These are phyloP conservation scores for Panellus pusillus DNA, from an alignment of 768 basidiomycete species.

Conservation along the genomic window DNA sequence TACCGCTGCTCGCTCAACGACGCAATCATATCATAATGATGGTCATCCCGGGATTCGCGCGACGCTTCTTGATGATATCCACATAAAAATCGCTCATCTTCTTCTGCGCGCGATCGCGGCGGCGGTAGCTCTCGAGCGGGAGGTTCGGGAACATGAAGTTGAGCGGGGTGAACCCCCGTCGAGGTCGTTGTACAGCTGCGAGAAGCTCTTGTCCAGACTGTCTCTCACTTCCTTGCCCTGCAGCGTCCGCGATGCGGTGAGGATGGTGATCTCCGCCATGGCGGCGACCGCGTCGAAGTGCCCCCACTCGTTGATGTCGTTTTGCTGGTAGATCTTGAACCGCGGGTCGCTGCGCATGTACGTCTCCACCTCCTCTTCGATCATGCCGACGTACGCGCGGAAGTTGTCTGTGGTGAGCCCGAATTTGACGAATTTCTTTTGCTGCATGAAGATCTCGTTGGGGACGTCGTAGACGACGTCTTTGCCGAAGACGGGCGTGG, in stretches of 20 bases:
- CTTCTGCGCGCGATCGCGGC: conserved; percentile 84
- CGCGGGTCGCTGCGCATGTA: conserved; percentile 66
- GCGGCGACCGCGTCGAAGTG: conserved; percentile 70
- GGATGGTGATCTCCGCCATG: conserved; percentile 87
- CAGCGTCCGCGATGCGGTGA: conserved; percentile 90
- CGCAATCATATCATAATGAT: conserved; percentile 90
- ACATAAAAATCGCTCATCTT: conserved; percentile 95
- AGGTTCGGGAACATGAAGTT: conserved; percentile 95
- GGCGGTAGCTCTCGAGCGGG: conserved; percentile 87
- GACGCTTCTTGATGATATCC: conserved; percentile 77
- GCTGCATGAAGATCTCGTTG: conserved; percentile 97
- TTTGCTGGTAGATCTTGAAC: conserved; percentile 62
- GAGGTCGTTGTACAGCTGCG: conserved; percentile 80
- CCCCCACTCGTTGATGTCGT: conserved; percentile 77
- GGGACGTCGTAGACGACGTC: conserved; percentile 98
- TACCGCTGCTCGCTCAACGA: conserved; percentile 84
- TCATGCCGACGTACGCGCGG: conserved; percentile 78
- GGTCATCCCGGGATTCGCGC: conserved; percentile 50
- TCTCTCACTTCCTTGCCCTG: conserved; percentile 90
- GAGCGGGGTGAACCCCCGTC: conserved; percentile 96
- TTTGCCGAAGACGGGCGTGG: conserved; percentile 94
- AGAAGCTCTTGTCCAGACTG: conserved; percentile 79
- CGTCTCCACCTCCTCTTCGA: conserved; percentile 71
- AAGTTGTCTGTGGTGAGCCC: conserved; percentile 93
- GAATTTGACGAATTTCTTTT: conserved; percentile 97